These are phyloP conservation scores for Candida silvicultrix DNA, from an alignment of 805 yeast genomes.

Conservation along the genomic window DNA sequence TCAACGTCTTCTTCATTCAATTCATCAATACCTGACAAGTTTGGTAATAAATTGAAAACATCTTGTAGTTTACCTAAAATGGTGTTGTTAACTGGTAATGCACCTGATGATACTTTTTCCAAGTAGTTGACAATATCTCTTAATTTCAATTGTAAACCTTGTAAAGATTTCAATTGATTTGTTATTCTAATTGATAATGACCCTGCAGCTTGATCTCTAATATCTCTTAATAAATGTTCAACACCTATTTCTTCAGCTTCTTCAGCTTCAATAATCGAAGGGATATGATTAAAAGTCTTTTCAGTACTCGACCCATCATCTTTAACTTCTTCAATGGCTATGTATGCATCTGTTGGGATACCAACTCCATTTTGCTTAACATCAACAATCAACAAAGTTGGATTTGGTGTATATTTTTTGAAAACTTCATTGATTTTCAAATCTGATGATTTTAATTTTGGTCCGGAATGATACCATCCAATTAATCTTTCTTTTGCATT, in stretches of 20 bases:
- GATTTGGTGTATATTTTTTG: slow-evolving; percentile 74
- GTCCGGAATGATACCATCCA: slow-evolving; percentile 99
- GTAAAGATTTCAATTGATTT: slow-evolving; percentile 79
- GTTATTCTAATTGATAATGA: slow-evolving; percentile 81
- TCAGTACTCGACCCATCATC: slow-evolving; percentile 94
- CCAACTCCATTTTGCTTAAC: slow-evolving; percentile 80
- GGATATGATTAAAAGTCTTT: slow-evolving; percentile 88
- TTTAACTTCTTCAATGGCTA: slow-evolving; percentile 90
- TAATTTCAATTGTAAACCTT: slow-evolving; percentile 77
- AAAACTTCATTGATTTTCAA: slow-evolving; percentile 86
- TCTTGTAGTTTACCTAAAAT: slow-evolving; percentile 92
- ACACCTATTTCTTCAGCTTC: slow-evolving; percentile 99
- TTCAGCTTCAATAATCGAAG: slow-evolving; percentile 91
- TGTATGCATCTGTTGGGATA: slow-evolving; percentile 92
- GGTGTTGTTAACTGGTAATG: slow-evolving; percentile 82
- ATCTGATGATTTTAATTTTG: slow-evolving; percentile 83
- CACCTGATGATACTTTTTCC: slow-evolving; percentile 60
- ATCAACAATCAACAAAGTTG: slow-evolving; percentile 84
- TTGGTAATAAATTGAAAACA: slow-evolving; percentile 89
- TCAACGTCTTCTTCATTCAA: slow-evolving; percentile 22
- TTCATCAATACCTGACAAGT: slow-evolving; percentile 40
- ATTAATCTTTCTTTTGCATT: slow-evolving; percentile 93
- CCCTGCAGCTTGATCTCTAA: slow-evolving; percentile 96
- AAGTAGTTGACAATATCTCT: slow-evolving; percentile 73
- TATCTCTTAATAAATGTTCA: slow-evolving; percentile 90